A percentile compares a stretch with the other conserved stretches of the same genome.
Evolutionary conservation across 768 basidiomycete species (phyloP).

Genomic region (Imleria badia): DNA sequence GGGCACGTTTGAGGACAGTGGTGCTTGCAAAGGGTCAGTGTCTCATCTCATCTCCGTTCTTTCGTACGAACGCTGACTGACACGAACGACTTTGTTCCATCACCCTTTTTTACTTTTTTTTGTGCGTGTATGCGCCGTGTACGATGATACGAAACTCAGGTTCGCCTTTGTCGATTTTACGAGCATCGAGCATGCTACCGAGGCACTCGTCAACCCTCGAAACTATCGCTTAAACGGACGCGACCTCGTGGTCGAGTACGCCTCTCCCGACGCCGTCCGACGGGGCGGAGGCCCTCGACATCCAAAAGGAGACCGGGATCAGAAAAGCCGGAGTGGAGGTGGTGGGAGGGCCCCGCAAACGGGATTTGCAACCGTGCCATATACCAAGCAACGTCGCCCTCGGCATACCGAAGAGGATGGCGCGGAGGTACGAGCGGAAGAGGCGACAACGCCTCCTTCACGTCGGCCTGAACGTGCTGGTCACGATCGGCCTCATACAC

Average conservation of each 20-base stretch:
- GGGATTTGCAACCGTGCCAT: not conserved
- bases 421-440: not conserved
- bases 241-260: constrained; percentile 84
- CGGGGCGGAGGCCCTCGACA: constrained; percentile 54
- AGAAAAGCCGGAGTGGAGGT: constrained; percentile 7
- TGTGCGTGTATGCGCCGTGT: not conserved
- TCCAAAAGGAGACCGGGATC: constrained; percentile 25
- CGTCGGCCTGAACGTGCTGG: constrained; percentile 10
- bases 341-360: constrained; percentile 10
- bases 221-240: constrained; percentile 86
- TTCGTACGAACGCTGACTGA: not conserved
- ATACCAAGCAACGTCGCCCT: constrained; percentile 4
- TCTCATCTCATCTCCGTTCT: constrained; percentile 20
- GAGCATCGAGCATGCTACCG: constrained; percentile 73
- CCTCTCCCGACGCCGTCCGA: constrained; percentile 84
- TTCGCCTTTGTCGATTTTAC: constrained; percentile 96
- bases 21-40: constrained; percentile 88
- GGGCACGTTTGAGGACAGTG: constrained; percentile 96
- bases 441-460: not conserved
- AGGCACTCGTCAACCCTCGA: constrained; percentile 75
- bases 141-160: constrained; percentile 39
- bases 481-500: constrained; percentile 17
- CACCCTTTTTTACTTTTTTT: not conserved
- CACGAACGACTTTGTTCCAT: not conserved
- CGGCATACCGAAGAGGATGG: constrained; percentile 6